Evolutionary conservation across 495 filamentous ascomycete species (phyloP).

Genomic region (Neurospora sp.): DNA sequence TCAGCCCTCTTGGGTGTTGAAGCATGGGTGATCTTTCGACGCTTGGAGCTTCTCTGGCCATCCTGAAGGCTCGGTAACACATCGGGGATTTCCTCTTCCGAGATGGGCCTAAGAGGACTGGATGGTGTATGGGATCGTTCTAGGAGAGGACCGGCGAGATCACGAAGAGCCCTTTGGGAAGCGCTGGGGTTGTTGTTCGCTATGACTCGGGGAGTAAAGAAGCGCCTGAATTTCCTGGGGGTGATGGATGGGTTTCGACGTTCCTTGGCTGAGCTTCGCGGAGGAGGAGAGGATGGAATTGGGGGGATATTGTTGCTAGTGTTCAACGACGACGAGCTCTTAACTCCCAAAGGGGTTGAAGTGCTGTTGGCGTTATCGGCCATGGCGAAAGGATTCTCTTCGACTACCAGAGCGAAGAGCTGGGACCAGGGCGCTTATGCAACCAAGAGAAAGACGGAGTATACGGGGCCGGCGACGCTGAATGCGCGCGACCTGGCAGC

Average conservation of each 20-base stretch:
- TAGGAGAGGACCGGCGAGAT: conserved; percentile 54
- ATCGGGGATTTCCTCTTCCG: conserved; percentile 20
- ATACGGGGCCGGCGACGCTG: neutral
- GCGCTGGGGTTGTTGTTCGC: conserved; percentile 37
- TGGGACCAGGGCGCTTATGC: neutral
- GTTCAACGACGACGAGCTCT: conserved; percentile 13
- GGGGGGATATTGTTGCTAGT: conserved; percentile 13
- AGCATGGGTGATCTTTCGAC: conserved; percentile 28
- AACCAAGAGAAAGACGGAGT: neutral
- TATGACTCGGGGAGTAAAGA: conserved; percentile 64
- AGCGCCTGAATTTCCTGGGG: conserved; percentile 63
- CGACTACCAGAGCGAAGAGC: neutral
- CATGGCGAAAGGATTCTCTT: neutral
- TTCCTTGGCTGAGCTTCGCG: conserved; percentile 28
- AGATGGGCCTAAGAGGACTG: conserved; percentile 31
- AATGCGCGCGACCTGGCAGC: neutral
- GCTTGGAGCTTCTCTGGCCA: conserved; percentile 19
- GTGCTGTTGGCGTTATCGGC: conserved; percentile 12
- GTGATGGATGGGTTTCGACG: conserved; percentile 48
- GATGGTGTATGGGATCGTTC: conserved; percentile 46
- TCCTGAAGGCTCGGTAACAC: conserved; percentile 14
- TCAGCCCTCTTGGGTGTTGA: conserved; percentile 7
- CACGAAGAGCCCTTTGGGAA: conserved; percentile 53
- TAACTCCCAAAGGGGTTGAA: conserved; percentile 7
- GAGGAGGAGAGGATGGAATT: conserved; percentile 24